These are phyloP conservation scores for Aspergillus panamensis DNA, from an alignment of 495 filamentous ascomycete genomes.

Conservation along the genomic window DNA sequence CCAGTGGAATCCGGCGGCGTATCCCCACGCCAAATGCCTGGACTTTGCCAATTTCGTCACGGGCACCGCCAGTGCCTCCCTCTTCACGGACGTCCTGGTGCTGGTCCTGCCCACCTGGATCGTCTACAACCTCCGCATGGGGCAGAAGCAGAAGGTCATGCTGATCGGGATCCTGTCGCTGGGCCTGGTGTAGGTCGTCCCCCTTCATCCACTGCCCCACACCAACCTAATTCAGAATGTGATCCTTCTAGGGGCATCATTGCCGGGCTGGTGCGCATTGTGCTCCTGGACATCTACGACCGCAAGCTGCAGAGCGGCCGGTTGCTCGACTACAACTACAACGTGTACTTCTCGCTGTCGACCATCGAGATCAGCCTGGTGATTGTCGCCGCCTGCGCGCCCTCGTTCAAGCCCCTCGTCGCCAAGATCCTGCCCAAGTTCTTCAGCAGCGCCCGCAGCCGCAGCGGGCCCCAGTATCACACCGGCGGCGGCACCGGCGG, in stretches of 20 bases:
- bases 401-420: slow-evolving; percentile 20
- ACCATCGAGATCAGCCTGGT: slow-evolving; percentile 50
- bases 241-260: slow-evolving; percentile 40
- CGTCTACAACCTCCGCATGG: slow-evolving; percentile 42
- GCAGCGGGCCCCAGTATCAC: slow-evolving; percentile 13
- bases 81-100: slow-evolving; percentile 42
- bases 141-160: slow-evolving; percentile 34
- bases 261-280: slow-evolving; percentile 25
- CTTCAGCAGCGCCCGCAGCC: slow-evolving; percentile 10
- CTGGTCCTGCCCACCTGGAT: slow-evolving; percentile 43
- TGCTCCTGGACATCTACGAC: slow-evolving; percentile 20
- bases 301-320: slow-evolving; percentile 7
- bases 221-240: not conserved
- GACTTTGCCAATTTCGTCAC: slow-evolving; percentile 26
- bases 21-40: slow-evolving; percentile 18
- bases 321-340: slow-evolving; percentile 20
- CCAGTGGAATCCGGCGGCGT: slow-evolving; percentile 26
- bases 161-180: slow-evolving; percentile 38
- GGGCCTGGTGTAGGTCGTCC: slow-evolving; percentile 30
- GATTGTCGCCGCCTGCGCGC: slow-evolving; percentile 44
- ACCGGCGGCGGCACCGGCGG: slow-evolving; percentile 6
- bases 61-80: slow-evolving; percentile 32
- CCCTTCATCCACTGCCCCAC: not conserved
- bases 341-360: slow-evolving; percentile 45
- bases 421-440: slow-evolving; percentile 14